phyloP scores from a whole-genome alignment of 768 basidiomycete genomes.

The Leccinum boreale region DNA sequence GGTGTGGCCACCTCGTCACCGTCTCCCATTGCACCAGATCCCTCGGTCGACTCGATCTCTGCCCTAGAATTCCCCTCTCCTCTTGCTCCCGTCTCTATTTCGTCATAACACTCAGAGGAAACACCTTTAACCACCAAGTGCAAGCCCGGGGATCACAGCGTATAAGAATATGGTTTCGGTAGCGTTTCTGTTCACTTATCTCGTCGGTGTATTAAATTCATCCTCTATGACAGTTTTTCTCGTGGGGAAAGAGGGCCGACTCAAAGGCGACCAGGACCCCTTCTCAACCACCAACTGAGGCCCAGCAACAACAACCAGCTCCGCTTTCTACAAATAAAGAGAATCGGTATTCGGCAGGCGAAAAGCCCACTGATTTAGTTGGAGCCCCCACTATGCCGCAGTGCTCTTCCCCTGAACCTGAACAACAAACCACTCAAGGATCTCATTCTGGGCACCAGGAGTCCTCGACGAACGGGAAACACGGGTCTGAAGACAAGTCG shows the following conservation, averaged over 20 bases:
- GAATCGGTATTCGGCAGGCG: not conserved
- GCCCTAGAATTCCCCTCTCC: not conserved
- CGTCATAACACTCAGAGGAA: not conserved
- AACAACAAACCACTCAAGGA: not conserved
- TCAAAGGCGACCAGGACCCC: not conserved
- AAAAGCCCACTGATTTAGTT: not conserved
- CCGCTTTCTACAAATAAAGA: not conserved
- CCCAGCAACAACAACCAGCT: too few species aligned
- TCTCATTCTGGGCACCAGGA: too few species aligned
- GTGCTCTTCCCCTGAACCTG: not conserved
- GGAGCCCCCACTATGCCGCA: not conserved
- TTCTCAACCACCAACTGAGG: not conserved
- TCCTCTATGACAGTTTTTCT: not conserved
- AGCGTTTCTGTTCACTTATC: not conserved
- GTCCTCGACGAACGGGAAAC: too few species aligned
- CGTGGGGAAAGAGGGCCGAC: not conserved
- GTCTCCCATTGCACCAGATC: not conserved
- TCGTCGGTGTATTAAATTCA: not conserved
- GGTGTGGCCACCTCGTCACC: not conserved
- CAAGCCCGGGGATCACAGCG: too few species aligned
- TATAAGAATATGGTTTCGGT: not conserved
- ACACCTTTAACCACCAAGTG: not conserved
- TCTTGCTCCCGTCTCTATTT: not conserved
- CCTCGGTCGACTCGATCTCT: not conserved
- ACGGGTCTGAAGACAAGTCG: too few species aligned